Base-by-base conservation (phyloP, 129 eudicot genomes). In the Flaveria ramosissima region DNA sequence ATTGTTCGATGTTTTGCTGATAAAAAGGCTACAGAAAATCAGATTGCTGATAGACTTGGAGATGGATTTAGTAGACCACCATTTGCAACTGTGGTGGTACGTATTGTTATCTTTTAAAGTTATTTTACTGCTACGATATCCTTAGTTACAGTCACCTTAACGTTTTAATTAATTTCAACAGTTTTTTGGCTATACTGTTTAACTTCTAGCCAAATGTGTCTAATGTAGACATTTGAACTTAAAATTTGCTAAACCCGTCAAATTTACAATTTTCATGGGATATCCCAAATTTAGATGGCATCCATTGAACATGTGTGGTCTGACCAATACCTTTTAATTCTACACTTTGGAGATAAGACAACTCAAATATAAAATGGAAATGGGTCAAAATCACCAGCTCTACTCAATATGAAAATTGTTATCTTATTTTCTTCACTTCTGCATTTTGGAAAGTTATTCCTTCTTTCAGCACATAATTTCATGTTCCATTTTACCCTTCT, bases 21-120 rank as follows among this genome's bases (percentile, higher is more conserved):
- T 48, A 95, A 76, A 85, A 76, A 67, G 9, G 81, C 78, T 52
- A 91, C 91, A 86, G 96, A 91, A 77, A 83, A 84, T 74, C 89
- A 84, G 24, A 91, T 95, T 74, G 77, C 88, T 57, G 97, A 91
- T 69, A 85, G 92, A 78, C 90, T 95, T 30, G 99, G 99, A 72
- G 89, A 95, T 78, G 97, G 96, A 77, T 95, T 95, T 72, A 84
- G 94, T 46, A 90, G 88, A 67, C 90, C 96, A 77, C 97, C 99
- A 47, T 91, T 89, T 83, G 97, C 99, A 30, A 75, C 92, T 71
- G 94, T 95, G 39, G 99, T 95, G 96, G 99, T 95, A 91, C 3
- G 50, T 16, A 27, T 63, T 61, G 0, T 48, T 20, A 9, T 46
- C 47, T 19, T 15, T 57, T 42, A 20, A 57, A 57, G 23, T 8